A percentile compares a stretch with the other conserved stretches of the same genome.
These are phyloP conservation scores for Kuraishia piskuri DNA, from an alignment of 805 yeast species.

Conservation along the genomic window DNA sequence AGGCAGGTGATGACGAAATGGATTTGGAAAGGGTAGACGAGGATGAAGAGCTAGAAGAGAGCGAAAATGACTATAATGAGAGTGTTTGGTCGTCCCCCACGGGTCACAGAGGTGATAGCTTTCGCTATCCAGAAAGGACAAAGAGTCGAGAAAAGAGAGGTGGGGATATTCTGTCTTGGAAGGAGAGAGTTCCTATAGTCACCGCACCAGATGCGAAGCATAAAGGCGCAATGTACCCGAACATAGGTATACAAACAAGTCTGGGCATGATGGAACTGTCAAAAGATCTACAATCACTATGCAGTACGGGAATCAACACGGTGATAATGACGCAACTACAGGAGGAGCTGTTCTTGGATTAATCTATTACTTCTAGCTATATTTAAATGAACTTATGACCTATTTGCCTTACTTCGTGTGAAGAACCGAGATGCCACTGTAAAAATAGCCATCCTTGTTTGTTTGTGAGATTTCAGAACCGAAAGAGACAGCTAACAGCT, in stretches of 20 bases:
- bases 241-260: not conserved
- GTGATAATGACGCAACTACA: constrained; percentile 4
- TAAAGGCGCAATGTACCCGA: not conserved
- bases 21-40: not conserved
- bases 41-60: not conserved
- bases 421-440: not conserved
- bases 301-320: constrained; percentile 1
- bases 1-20: constrained; percentile 1
- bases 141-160: not conserved
- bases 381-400: not conserved
- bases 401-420: not conserved
- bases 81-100: not conserved
- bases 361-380: not conserved
- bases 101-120: not conserved
- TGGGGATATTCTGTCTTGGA: not conserved
- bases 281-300: not conserved
- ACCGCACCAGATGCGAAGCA: not conserved
- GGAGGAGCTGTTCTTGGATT: constrained; percentile 3
- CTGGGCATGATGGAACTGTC: not conserved
- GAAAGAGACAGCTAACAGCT: not conserved
- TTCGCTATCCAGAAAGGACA: not conserved
- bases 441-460: not conserved
- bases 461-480: not conserved
- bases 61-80: not conserved
- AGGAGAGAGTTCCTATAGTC: not conserved